These are phyloP conservation scores for Corynascus novoguineensis DNA, from an alignment of 495 filamentous ascomycete species.

Conservation along the genomic window DNA sequence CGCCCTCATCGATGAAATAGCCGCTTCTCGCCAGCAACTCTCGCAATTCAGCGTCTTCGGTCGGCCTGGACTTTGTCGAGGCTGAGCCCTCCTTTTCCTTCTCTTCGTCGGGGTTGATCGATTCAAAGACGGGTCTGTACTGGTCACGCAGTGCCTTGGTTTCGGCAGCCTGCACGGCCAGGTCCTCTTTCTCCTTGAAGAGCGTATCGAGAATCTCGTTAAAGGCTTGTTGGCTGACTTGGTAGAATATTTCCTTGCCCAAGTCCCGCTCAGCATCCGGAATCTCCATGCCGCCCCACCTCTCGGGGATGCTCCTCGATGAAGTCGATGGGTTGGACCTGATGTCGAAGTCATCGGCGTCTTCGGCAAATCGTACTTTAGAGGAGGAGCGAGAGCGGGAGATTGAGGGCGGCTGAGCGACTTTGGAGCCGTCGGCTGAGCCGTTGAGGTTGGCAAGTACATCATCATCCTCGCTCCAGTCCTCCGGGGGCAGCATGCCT, in stretches of 20 bases:
- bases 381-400: constrained; percentile 76
- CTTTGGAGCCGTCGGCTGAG: constrained; percentile 37
- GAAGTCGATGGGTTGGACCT: constrained; percentile 76
- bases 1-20: constrained; percentile 34
- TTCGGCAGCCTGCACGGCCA: constrained; percentile 61
- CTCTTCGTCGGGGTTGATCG: constrained; percentile 45
- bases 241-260: constrained; percentile 83
- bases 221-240: constrained; percentile 82
- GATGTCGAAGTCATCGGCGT: constrained; percentile 64
- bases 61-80: constrained; percentile 8
- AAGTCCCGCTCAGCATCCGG: constrained; percentile 75
- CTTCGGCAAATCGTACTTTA: constrained; percentile 78
- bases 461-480: constrained; percentile 59
- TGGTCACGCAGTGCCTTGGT: constrained; percentile 57
- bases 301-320: constrained; percentile 70
- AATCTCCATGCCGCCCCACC: constrained; percentile 79
- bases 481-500: constrained; percentile 57
- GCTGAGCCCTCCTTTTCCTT: constrained; percentile 16
- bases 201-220: constrained; percentile 86
- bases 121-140: constrained; percentile 42
- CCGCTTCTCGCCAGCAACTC: constrained; percentile 49
- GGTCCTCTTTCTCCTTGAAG: constrained; percentile 74
- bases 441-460: constrained; percentile 41
- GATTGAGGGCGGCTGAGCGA: constrained; percentile 44
- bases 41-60: constrained; percentile 37